A percentile compares a stretch with the other conserved stretches of the same genome.
Conservation (phyloP, 2,329 filamentous ascomycete species). For the Sordariomycetes sp. region DNA sequence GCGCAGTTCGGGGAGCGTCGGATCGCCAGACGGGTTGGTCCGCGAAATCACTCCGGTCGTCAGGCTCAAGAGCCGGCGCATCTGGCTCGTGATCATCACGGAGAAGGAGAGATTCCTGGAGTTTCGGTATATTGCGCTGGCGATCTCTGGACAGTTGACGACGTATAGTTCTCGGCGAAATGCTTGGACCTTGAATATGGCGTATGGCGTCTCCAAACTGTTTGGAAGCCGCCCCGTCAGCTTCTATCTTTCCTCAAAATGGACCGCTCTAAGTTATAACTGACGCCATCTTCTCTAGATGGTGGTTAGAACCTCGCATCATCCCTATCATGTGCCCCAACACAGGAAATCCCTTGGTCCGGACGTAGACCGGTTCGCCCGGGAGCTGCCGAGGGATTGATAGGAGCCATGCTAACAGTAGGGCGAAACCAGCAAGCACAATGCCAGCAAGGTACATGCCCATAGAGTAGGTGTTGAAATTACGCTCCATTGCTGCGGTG, state of each 20-base stretch:
- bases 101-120: neutral
- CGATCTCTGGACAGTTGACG: neutral
- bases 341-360: neutral
- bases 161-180: neutral
- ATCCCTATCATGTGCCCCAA: neutral
- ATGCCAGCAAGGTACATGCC: neutral
- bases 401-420: neutral
- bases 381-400: neutral
- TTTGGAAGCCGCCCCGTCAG: neutral
- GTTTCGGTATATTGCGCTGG: neutral
- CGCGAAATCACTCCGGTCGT: neutral
- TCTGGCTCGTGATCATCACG: neutral
- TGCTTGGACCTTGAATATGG: neutral
- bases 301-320: neutral
- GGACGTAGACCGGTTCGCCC: neutral
- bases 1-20: neutral
- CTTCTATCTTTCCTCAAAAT: neutral
- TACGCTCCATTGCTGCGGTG: neutral
- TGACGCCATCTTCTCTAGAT: neutral
- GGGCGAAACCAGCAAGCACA: neutral
- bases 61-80: neutral
- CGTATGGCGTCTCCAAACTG: neutral
- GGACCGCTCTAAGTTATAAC: neutral
- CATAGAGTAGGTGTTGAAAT: neutral
- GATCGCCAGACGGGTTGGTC: neutral